Base-by-base conservation (phyloP, 2,329 filamentous ascomycete species). In the Fusarium sp. region DNA sequence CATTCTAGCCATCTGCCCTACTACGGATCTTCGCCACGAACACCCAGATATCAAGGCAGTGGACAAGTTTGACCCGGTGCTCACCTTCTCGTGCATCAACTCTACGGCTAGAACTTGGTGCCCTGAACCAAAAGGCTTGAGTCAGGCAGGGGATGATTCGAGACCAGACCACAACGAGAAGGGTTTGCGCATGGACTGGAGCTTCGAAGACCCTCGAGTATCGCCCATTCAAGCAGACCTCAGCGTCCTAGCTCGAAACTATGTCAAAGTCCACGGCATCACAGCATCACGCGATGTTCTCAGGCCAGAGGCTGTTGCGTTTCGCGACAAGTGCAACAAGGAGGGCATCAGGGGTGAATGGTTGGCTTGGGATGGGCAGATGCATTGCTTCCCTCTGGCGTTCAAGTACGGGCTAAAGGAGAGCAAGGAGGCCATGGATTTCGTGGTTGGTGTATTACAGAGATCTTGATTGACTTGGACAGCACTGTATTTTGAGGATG, bases 301-400 rank as follows among this genome's bases (percentile, higher is more conserved):
- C 3, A 82, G 83, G 0, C 88, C 88, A 0, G 89, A 91, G 72
- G 87, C 85, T 2, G 71, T 88, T 2, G 71, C 83, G 1, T 88
- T 90, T 58, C 77, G 86, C 6, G 83, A 88, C 4, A 84, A 82
- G 64, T 86, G 85, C 8, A 81, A 82, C 31, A 77, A 85, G 50
- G 76, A 80, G 20, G 83, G 84, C 0, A 83, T 91, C 0, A 58
- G 79, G 2, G 89, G 89, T 0, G 82, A 88, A 65, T 91, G 89
- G 90, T 73, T 91, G 45, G 82, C 89, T 11, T 91, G 89, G 89
- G 85, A 89, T 20, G 86, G 86, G 20, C 87, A 90, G 80, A 91
- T 91, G 87, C 89, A 91, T 78, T 89, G 87, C 68, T 91, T 90
- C 62, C 84, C 87, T 1, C 78, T 91, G 39, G 85, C 86, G 1